These are phyloP conservation scores for Fusarium chlamydosporum DNA, from an alignment of 2,329 filamentous ascomycete genomes.

Conservation along the genomic window DNA sequence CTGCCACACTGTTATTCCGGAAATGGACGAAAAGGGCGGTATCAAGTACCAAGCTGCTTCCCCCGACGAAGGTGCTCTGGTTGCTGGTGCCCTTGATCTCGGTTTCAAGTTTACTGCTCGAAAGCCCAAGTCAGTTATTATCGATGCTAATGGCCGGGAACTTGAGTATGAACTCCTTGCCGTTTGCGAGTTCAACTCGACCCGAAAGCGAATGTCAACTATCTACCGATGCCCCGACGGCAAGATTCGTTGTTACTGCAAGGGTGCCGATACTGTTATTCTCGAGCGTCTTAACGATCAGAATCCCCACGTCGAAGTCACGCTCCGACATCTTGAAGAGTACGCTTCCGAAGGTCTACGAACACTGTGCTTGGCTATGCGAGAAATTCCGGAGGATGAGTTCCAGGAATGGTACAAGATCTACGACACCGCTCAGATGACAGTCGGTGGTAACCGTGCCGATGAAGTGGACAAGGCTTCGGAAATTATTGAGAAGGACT, in stretches of 20 bases:
- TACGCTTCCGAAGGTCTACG: constrained; percentile 96
- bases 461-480: constrained; percentile 98
- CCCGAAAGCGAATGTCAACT: constrained; percentile 94
- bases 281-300: constrained; percentile 87
- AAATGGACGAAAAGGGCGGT: constrained; percentile 81
- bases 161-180: constrained; percentile 91
- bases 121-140: constrained; percentile 89
- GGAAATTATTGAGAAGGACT: constrained; percentile 93
- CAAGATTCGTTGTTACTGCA: constrained; percentile 93
- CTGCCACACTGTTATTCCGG: constrained; percentile 97
- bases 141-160: constrained; percentile 79
- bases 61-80: constrained; percentile 95
- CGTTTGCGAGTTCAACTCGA: constrained; percentile 98
- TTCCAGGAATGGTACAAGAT: constrained; percentile 89
- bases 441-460: constrained; percentile 89
- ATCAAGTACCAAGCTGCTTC: constrained; percentile 99
- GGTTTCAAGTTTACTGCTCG: constrained; percentile 93
- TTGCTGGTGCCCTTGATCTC: constrained; percentile 87
- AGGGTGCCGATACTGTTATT: constrained; percentile 98
- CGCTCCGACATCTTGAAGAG: constrained; percentile 95
- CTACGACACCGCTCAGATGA: constrained; percentile 89
- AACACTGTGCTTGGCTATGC: constrained; percentile 94
- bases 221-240: constrained; percentile 97
- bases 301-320: constrained; percentile 90
- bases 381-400: constrained; percentile 90